phyloP scores from a whole-genome alignment of 345 rosid genomes.

The Salix viminalis region DNA sequence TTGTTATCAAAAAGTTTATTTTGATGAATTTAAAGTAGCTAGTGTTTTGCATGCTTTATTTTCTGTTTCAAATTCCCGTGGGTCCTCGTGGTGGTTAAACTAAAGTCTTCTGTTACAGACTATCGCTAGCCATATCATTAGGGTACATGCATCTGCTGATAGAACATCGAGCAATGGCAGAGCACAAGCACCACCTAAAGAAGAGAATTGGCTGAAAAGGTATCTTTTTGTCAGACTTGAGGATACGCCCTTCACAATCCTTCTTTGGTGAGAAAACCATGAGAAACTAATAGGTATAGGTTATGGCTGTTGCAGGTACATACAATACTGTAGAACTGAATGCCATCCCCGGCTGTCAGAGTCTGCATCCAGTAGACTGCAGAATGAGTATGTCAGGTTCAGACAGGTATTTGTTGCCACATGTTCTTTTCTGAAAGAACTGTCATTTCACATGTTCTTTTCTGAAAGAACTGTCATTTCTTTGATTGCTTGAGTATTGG shows the following conservation, averaged over 20 bases:
- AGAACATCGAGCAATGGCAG: constrained; percentile 44
- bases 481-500: background rate
- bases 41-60: background rate
- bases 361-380: constrained; percentile 62
- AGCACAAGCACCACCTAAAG: constrained; percentile 39
- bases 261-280: constrained; percentile 2
- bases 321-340: constrained; percentile 75
- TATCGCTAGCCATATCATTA: constrained; percentile 91
- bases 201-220: constrained; percentile 96
- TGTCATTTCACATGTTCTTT: background rate
- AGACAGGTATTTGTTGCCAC: constrained; percentile 54
- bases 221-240: constrained; percentile 13
- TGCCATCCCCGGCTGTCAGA: constrained; percentile 87
- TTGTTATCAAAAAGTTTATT: background rate
- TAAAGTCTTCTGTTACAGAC: constrained; percentile 42
- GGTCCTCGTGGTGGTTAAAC: background rate
- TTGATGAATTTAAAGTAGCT: background rate
- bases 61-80: background rate
- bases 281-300: constrained; percentile 16
- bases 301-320: constrained; percentile 45
- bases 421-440: background rate
- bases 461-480: background rate
- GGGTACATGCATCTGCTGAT: constrained; percentile 87
- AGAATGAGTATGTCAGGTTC: constrained; percentile 74
- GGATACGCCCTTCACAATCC: background rate